Conservation (phyloP, 768 basidiomycete species). For the Nidula microcarpa region DNA sequence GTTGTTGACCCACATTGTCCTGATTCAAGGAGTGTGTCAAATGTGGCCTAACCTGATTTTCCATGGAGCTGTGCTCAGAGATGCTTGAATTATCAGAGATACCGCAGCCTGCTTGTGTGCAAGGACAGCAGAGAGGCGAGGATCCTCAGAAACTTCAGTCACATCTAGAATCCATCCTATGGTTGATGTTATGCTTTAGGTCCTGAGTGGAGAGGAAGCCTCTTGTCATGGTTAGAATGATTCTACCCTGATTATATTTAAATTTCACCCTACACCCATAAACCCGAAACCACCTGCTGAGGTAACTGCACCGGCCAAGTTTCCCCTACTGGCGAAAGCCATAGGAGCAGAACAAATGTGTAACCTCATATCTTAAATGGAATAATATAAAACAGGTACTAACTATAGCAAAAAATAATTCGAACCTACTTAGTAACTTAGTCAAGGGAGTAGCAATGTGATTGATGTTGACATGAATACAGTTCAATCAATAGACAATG, state of each 20-base stretch:
- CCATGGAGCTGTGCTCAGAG: no score
- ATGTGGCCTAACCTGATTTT: no score
- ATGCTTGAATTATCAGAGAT: constrained; percentile 59
- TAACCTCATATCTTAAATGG: constrained; percentile 33
- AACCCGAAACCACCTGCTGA: constrained; percentile 58
- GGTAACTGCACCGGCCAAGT: constrained; percentile 41
- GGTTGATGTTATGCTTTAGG: constrained; percentile 36
- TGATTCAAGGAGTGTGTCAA: no score
- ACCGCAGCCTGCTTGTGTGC: constrained; percentile 45
- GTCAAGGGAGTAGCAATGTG: not conserved
- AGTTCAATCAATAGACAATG: no score
- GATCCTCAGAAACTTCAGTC: constrained; percentile 25
- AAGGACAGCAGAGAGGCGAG: constrained; percentile 37
- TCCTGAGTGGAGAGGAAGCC: constrained; percentile 31
- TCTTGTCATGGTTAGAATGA: constrained; percentile 10
- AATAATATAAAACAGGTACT: not conserved
- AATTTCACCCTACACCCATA: constrained; percentile 39
- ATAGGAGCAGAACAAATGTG: constrained; percentile 61
- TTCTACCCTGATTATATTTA: not conserved
- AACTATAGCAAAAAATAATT: not conserved
- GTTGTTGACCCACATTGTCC: no score
- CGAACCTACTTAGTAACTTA: not conserved
- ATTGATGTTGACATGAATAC: no score
- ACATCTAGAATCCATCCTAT: constrained; percentile 55
- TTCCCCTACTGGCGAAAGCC: constrained; percentile 36